These are phyloP conservation scores for Neurospora sp. DNA, from an alignment of 495 filamentous ascomycete genomes.

Conservation along the genomic window DNA sequence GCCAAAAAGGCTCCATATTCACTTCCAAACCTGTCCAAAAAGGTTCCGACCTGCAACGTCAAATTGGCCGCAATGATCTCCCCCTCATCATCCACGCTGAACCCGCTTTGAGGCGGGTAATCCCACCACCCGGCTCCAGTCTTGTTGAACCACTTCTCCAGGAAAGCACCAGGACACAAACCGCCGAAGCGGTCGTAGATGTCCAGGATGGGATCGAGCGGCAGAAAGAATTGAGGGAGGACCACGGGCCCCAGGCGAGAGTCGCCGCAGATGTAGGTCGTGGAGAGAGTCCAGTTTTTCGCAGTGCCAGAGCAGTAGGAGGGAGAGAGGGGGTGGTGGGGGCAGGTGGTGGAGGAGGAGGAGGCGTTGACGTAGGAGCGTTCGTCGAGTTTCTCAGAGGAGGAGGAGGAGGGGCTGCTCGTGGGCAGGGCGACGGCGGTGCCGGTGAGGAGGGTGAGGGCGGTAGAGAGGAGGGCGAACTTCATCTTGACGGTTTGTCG, in stretches of 20 bases:
- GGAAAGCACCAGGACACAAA: slow-evolving; percentile 39
- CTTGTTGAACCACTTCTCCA: slow-evolving; percentile 33
- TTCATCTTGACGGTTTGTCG: background rate
- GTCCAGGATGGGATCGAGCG: slow-evolving; percentile 24
- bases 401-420: background rate
- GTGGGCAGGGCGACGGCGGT: background rate
- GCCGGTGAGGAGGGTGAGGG: background rate
- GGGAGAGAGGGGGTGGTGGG: background rate
- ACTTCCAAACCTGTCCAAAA: slow-evolving; percentile 47
- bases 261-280: slow-evolving; percentile 42
- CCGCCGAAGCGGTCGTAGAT: slow-evolving; percentile 39
- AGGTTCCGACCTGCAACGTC: slow-evolving; percentile 33
- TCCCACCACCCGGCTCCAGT: slow-evolving; percentile 26
- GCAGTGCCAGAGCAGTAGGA: slow-evolving; percentile 31
- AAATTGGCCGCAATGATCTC: slow-evolving; percentile 35
- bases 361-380: background rate
- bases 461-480: background rate
- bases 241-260: slow-evolving; percentile 38
- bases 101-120: slow-evolving; percentile 38
- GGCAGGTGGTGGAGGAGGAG: background rate
- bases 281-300: slow-evolving; percentile 14
- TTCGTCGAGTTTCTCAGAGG: background rate
- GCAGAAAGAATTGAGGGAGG: slow-evolving; percentile 31
- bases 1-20: slow-evolving; percentile 36
- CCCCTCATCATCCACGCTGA: slow-evolving; percentile 22